Evolutionary conservation across 2,329 filamentous ascomycete species (phyloP).

Genomic region (Zasmidium angulare): DNA sequence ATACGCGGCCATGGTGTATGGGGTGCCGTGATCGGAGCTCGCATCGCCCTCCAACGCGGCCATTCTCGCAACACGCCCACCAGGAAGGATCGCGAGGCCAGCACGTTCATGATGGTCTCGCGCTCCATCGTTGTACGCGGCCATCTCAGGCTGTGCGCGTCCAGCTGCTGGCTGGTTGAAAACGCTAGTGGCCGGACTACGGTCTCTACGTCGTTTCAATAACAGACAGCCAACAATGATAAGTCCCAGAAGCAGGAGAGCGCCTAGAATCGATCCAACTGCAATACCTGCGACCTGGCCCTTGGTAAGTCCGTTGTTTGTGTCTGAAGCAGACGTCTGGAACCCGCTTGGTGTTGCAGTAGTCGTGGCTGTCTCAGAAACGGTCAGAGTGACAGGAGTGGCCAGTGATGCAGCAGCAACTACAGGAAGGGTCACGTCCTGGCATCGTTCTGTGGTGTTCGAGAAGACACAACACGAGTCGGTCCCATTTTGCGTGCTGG

Average conservation of each 20-base stretch:
- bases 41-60: slow-evolving; percentile 81
- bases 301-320: slow-evolving; percentile 56
- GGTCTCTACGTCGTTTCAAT: slow-evolving; percentile 55
- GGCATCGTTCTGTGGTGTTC: slow-evolving; percentile 70
- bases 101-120: slow-evolving; percentile 35
- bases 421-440: slow-evolving; percentile 70
- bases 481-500: slow-evolving; percentile 83
- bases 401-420: slow-evolving; percentile 60
- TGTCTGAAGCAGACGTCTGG: slow-evolving; percentile 30
- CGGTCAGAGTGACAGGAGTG: slow-evolving; percentile 62
- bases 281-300: slow-evolving; percentile 87
- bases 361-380: slow-evolving; percentile 50
- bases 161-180: slow-evolving; percentile 84
- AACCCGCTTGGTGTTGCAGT: slow-evolving; percentile 22
- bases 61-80: slow-evolving; percentile 92
- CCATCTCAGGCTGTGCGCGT: slow-evolving; percentile 38
- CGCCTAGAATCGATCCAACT: slow-evolving; percentile 72
- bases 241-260: slow-evolving; percentile 67
- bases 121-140: slow-evolving; percentile 44
- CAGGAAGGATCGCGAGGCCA: slow-evolving; percentile 75
- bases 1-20: slow-evolving; percentile 35
- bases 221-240: slow-evolving; percentile 59
- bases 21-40: slow-evolving; percentile 47
- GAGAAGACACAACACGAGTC: slow-evolving; percentile 92
- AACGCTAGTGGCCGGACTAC: slow-evolving; percentile 68